These are phyloP conservation scores for Euclidium syriacum DNA, from an alignment of 345 rosid genomes.

Conservation along the genomic window DNA sequence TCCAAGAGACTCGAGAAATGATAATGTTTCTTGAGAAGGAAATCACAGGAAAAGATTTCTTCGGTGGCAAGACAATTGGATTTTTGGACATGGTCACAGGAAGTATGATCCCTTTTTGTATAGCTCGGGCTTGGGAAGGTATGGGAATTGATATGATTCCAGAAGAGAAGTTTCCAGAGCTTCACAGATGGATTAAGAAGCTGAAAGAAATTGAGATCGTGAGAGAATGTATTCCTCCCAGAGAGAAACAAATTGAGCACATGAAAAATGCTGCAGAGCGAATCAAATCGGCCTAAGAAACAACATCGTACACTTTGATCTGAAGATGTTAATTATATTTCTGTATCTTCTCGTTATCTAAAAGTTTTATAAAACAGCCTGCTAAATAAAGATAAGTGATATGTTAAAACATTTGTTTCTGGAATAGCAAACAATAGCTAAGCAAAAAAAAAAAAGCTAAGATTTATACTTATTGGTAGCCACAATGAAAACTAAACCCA, in stretches of 20 bases:
- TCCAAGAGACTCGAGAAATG: conserved; percentile 16
- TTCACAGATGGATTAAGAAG: not conserved
- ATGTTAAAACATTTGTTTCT: too few species aligned
- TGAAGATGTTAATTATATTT: too few species aligned
- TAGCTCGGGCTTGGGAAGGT: conserved; percentile 22
- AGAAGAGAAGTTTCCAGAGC: conserved; percentile 5
- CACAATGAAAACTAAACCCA: too few species aligned
- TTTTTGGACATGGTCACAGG: conserved; percentile 27
- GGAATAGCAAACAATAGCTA: too few species aligned
- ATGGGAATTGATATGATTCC: conserved; percentile 26
- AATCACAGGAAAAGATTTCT: conserved; percentile 24
- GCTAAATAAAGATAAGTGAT: too few species aligned
- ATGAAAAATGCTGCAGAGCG: not conserved
- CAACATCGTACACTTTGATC: too few species aligned
- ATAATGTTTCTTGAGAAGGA: conserved; percentile 29
- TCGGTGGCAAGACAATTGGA: conserved; percentile 32
- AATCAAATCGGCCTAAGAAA: not conserved
- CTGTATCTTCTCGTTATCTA: too few species aligned
- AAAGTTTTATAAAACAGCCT: too few species aligned
- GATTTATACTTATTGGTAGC: too few species aligned
- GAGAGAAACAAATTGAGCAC: conserved; percentile 19
- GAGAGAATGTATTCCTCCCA: conserved; percentile 19
- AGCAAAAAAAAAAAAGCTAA: too few species aligned
- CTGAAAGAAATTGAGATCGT: conserved; percentile 1
- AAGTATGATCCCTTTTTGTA: conserved; percentile 11